These are phyloP conservation scores for Fomitopsis serialis DNA, from an alignment of 768 basidiomycete genomes.

Conservation along the genomic window DNA sequence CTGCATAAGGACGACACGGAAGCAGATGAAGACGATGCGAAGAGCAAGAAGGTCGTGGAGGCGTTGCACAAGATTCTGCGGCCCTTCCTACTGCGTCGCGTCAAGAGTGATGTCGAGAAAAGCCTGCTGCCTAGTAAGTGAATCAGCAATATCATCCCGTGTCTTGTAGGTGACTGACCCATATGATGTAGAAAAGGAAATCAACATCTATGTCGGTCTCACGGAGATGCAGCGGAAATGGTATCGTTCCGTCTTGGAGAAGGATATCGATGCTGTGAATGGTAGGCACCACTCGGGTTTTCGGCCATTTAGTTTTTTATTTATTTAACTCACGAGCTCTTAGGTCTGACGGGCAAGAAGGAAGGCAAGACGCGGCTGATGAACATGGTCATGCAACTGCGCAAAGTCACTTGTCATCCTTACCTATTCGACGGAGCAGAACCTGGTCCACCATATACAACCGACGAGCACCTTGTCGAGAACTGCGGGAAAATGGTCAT, in stretches of 20 bases:
- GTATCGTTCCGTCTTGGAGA: constrained; percentile 94
- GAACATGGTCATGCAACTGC: constrained; percentile 99
- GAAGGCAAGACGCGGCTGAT: constrained; percentile 96
- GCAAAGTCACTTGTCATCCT: constrained; percentile 87
- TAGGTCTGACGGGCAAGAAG: constrained; percentile 91
- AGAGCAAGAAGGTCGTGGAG: constrained; percentile 90
- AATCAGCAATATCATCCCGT: neutral
- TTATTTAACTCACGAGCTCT: neutral
- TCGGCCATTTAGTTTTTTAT: no score
- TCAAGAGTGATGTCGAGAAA: constrained; percentile 97
- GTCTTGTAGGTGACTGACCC: neutral
- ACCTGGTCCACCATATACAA: constrained; percentile 97
- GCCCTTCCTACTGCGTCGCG: constrained; percentile 89
- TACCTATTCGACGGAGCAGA: constrained; percentile 96
- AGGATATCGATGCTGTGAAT: constrained; percentile 98
- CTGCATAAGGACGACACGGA: constrained; percentile 80
- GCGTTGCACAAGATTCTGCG: constrained; percentile 95
- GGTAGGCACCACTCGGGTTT: constrained; percentile 51
- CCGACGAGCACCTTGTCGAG: constrained; percentile 92
- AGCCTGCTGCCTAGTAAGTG: constrained; percentile 79
- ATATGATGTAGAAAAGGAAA: constrained; percentile 75
- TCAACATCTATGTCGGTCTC: constrained; percentile 96
- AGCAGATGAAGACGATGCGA: constrained; percentile 68
- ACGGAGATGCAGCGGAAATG: constrained; percentile 98
- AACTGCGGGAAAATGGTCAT: constrained; percentile 98